Conservation (phyloP, 345 rosid species). For the Aquilaria malaccensis region DNA sequence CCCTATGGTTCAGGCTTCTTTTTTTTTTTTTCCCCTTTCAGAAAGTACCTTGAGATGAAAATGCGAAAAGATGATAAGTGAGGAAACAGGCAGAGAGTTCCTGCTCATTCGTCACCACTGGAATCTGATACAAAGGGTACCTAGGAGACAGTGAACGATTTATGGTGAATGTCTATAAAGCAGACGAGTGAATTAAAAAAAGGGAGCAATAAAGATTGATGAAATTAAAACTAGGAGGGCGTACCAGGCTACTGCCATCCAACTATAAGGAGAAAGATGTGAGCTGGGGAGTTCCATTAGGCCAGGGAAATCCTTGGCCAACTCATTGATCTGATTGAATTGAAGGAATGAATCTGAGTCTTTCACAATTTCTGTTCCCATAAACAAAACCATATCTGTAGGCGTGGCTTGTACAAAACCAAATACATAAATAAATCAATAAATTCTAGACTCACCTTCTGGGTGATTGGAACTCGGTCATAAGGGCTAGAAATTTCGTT, state of each 20-base stretch:
- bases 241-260: constrained; percentile 39
- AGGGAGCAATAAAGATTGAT: neutral
- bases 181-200: too few species aligned
- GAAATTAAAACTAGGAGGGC: neutral
- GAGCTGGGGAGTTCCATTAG: constrained; percentile 17
- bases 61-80: constrained; percentile 34
- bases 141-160: constrained; percentile 11
- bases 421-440: neutral
- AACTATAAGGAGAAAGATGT: constrained; percentile 28
- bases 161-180: too few species aligned
- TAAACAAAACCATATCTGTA: neutral
- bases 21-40: neutral
- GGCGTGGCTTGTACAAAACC: neutral
- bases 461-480: constrained; percentile 9
- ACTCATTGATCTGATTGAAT: constrained; percentile 16
- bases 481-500: constrained; percentile 20
- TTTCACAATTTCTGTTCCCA: too few species aligned
- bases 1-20: neutral
- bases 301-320: constrained; percentile 19
- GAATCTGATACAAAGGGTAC: constrained; percentile 39
- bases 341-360: neutral
- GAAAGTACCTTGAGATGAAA: constrained; percentile 28
- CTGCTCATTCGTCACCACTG: constrained; percentile 14
- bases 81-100: constrained; percentile 35
- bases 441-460: constrained; percentile 12